These are phyloP conservation scores for Coccinonectria pachysandricola DNA, from an alignment of 2,329 filamentous ascomycete species.

Conservation along the genomic window DNA sequence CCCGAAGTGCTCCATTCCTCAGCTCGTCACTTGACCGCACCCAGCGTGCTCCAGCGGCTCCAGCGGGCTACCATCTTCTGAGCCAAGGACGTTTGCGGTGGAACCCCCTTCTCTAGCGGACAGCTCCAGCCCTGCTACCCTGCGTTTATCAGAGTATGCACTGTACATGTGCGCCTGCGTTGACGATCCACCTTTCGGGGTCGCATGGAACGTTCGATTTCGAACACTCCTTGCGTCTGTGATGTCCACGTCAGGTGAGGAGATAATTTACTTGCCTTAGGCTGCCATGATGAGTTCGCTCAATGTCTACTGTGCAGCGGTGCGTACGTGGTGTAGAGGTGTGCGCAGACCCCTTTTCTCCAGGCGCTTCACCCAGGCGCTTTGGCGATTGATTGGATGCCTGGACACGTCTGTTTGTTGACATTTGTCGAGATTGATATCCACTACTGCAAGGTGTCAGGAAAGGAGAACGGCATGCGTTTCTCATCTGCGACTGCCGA, in stretches of 20 bases:
- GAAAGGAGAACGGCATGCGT: conserved; percentile 10
- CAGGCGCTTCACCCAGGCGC: conserved; percentile 5
- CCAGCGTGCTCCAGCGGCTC: conserved; percentile 6
- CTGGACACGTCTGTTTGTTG: conserved; percentile 14
- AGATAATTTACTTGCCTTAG: too few species aligned
- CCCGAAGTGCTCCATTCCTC: conserved; percentile 17
- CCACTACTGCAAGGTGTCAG: conserved; percentile 15
- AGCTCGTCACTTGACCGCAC: conserved; percentile 17
- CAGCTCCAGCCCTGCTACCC: conserved; percentile 1
- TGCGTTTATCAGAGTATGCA: not conserved
- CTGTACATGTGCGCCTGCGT: conserved; percentile 6
- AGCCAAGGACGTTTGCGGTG: conserved; percentile 1
- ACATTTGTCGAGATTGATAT: conserved; percentile 20
- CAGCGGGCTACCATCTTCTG: conserved; percentile 6
- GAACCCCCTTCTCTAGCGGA: conserved; percentile 1
- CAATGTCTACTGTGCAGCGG: too few species aligned
- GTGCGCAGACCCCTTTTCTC: conserved; percentile 14
- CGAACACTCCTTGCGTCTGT: conserved; percentile 11
- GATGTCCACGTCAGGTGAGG: conserved; percentile 15
- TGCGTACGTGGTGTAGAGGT: conserved; percentile 6
- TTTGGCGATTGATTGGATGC: conserved; percentile 14
- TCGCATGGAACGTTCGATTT: conserved; percentile 12
- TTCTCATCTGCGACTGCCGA: conserved; percentile 12
- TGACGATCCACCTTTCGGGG: conserved; percentile 8
- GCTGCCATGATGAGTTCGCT: too few species aligned